phyloP scores from a whole-genome alignment of 768 basidiomycete genomes.

The Agaricus subrufescens region DNA sequence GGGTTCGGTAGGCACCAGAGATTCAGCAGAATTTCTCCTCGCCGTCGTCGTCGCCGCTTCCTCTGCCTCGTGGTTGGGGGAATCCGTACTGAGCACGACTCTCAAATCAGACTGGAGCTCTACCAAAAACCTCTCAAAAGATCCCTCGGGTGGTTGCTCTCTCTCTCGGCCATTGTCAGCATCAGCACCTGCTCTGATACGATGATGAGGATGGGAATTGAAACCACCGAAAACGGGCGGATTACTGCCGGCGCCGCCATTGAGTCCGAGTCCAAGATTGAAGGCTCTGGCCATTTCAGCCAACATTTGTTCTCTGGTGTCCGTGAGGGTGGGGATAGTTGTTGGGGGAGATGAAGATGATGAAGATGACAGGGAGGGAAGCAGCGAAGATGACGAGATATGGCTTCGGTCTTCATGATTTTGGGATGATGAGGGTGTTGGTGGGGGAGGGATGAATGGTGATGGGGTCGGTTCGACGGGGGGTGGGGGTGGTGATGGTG shows the following conservation, averaged over 20 bases:
- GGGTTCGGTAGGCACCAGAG: not conserved
- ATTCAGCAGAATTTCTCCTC: not conserved
- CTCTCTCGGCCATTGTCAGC: conserved; percentile 4
- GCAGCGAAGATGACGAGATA: conserved; percentile 31
- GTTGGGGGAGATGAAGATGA: not conserved
- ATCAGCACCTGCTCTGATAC: not conserved
- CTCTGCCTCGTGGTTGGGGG: not conserved
- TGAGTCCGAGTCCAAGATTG: conserved; percentile 60
- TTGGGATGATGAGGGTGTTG: conserved; percentile 33
- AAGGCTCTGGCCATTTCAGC: conserved; percentile 81
- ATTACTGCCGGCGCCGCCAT: conserved; percentile 5
- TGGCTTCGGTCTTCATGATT: too few relatives aligned
- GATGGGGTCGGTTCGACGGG: not conserved
- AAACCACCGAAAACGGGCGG: not conserved
- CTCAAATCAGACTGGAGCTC: conserved; percentile 75
- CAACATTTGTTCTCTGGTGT: conserved; percentile 68
- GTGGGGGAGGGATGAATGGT: conserved; percentile 19
- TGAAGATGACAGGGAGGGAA: conserved; percentile 14
- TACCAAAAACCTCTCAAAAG: conserved; percentile 77
- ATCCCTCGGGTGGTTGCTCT: conserved; percentile 46
- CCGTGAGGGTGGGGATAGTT: conserved; percentile 20
- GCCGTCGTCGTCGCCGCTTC: not conserved
- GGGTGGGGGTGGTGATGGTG: too few relatives aligned
- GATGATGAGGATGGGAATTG: conserved; percentile 6
- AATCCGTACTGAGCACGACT: conserved; percentile 37